phyloP scores from a whole-genome alignment of 1,139 yeast species.

The Blastobotrys petasosporus region DNA sequence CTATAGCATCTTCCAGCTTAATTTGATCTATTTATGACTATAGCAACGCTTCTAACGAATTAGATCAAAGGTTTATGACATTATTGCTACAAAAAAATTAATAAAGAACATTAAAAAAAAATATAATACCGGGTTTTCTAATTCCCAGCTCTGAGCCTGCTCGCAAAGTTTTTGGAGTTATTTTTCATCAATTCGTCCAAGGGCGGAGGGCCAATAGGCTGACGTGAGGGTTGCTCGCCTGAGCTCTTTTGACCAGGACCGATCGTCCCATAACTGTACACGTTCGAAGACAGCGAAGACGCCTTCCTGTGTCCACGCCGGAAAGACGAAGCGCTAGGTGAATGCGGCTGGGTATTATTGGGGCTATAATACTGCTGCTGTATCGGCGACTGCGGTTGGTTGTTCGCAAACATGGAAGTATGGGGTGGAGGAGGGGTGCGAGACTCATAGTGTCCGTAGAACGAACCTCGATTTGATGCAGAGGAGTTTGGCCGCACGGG shows the following conservation, averaged over 20 bases:
- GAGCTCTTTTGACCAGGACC: constrained; percentile 13
- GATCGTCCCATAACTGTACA: constrained; percentile 15
- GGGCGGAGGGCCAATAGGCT: constrained; percentile 33
- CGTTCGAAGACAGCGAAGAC: constrained; percentile 23
- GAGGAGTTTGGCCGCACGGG: constrained; percentile 27
- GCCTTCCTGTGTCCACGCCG: constrained; percentile 29
- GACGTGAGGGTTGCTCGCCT: constrained; percentile 25
- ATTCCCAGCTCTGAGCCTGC: constrained; percentile 5
- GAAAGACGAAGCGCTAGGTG: constrained; percentile 11
- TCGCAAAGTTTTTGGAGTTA: constrained; percentile 21
- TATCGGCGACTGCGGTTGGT: neutral
- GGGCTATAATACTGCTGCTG: neutral
- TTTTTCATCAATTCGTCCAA: constrained; percentile 25
- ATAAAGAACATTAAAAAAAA: too few relatives aligned
- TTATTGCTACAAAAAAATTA: too few relatives aligned
- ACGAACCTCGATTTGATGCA: constrained; percentile 18
- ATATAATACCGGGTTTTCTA: too few relatives aligned
- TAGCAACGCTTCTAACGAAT: too few relatives aligned
- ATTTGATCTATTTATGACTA: too few relatives aligned
- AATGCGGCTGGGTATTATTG: neutral
- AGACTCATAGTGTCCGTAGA: constrained; percentile 6
- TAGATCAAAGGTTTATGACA: too few relatives aligned
- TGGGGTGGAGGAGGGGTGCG: constrained; percentile 12
- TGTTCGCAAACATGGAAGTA: too few relatives aligned
- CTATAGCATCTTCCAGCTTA: too few relatives aligned